These are phyloP conservation scores for Irpex lacteus DNA, from an alignment of 1,284 basidiomycete species.

Conservation along the genomic window DNA sequence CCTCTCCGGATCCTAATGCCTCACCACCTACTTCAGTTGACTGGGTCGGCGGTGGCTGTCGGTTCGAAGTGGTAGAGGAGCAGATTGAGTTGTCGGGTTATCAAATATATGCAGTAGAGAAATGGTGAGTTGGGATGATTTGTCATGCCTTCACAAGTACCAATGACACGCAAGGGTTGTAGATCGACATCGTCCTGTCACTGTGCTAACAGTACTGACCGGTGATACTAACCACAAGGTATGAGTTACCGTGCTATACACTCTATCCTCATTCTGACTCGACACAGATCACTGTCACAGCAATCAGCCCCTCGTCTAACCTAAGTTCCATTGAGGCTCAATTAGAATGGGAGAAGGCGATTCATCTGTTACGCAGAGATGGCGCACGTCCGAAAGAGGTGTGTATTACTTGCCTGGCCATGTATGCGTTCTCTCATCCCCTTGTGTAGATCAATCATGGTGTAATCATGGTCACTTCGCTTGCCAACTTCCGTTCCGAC, in stretches of 20 bases:
- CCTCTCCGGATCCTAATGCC: conserved; percentile 20
- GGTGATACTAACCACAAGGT: conserved; percentile 69
- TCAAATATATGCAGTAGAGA: conserved; percentile 81
- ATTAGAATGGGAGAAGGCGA: conserved; percentile 55
- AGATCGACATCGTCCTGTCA: conserved; percentile 56
- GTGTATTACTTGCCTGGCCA: conserved; percentile 12
- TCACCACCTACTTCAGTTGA: conserved; percentile 14
- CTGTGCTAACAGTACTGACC: conserved; percentile 69
- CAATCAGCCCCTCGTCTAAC: conserved; percentile 43
- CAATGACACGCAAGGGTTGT: conserved; percentile 49
- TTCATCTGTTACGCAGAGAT: conserved; percentile 59
- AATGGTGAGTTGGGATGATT: too few species aligned
- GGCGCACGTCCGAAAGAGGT: conserved; percentile 69
- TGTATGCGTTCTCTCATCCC: conserved; percentile 3
- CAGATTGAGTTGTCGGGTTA: conserved; percentile 52
- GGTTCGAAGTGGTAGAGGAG: conserved; percentile 46
- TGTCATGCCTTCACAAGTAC: too few species aligned
- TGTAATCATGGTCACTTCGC: conserved; percentile 73
- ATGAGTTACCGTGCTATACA: conserved; percentile 9
- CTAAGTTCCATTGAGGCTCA: conserved; percentile 45
- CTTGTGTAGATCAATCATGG: conserved; percentile 58
- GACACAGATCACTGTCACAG: conserved; percentile 55
- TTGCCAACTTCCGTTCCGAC: conserved; percentile 81
- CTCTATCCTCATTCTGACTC: conserved; percentile 3
- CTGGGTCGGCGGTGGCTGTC: conserved; percentile 38